phyloP scores from a whole-genome alignment of 805 yeast genomes.

The Starmerella geochares region DNA sequence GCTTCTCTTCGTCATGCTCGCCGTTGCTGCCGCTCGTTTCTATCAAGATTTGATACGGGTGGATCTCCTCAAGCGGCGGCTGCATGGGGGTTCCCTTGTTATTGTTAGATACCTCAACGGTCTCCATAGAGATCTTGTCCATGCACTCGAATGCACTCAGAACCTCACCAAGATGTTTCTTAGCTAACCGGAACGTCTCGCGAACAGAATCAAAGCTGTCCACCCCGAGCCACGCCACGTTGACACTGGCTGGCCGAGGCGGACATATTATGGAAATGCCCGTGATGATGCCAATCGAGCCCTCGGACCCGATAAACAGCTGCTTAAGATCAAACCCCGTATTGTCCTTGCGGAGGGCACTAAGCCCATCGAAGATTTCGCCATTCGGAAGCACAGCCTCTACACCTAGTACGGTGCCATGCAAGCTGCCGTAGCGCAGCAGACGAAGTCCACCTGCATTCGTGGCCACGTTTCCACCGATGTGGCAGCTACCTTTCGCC shows the following conservation, averaged over 20 bases:
- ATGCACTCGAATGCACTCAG: slow-evolving; percentile 87
- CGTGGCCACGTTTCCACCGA: slow-evolving; percentile 93
- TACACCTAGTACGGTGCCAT: slow-evolving; percentile 79
- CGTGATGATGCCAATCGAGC: slow-evolving; percentile 80
- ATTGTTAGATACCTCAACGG: slow-evolving; percentile 38
- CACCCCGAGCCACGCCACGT: slow-evolving; percentile 80
- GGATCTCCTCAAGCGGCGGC: slow-evolving; percentile 73
- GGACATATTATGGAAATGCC: slow-evolving; percentile 86
- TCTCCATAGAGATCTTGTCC: slow-evolving; percentile 42
- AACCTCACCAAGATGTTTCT: slow-evolving; percentile 66
- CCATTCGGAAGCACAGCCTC: slow-evolving; percentile 89
- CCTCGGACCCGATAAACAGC: slow-evolving; percentile 85
- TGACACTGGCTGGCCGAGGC: slow-evolving; percentile 70
- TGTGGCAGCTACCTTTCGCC: slow-evolving; percentile 91
- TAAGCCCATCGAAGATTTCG: slow-evolving; percentile 63
- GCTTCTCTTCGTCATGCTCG: slow-evolving; percentile 85
- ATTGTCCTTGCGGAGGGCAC: slow-evolving; percentile 82
- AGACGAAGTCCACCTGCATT: slow-evolving; percentile 91
- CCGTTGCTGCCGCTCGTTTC: slow-evolving; percentile 94
- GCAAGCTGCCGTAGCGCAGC: slow-evolving; percentile 80
- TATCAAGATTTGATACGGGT: slow-evolving; percentile 82
- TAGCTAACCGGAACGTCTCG: slow-evolving; percentile 69
- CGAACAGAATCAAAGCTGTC: slow-evolving; percentile 70
- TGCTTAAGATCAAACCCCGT: slow-evolving; percentile 92
- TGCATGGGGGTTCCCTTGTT: slow-evolving; percentile 41